These are phyloP conservation scores for Luffa acutangula DNA, from an alignment of 306 rosid genomes.

Conservation along the genomic window DNA sequence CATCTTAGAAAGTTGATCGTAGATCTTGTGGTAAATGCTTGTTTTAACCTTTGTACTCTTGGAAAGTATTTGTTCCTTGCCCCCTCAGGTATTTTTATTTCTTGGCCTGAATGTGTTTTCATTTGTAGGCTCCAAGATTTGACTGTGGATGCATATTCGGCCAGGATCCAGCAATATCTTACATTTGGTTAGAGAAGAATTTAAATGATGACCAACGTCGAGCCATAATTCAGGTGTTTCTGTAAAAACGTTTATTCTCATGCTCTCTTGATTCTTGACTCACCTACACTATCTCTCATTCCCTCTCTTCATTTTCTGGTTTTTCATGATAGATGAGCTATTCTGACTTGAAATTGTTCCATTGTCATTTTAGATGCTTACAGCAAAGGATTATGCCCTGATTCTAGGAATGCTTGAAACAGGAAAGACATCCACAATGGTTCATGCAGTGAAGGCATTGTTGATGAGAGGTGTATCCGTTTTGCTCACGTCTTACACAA, in stretches of 20 bases:
- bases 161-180: slow-evolving; percentile 90
- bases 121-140: slow-evolving; percentile 77
- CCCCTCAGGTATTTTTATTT: not conserved
- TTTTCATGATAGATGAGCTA: not conserved
- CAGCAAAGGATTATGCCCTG: slow-evolving; percentile 81
- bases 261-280: not conserved
- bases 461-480: slow-evolving; percentile 80
- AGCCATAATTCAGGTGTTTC: slow-evolving; percentile 76
- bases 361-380: slow-evolving; percentile 56
- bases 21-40: slow-evolving; percentile 55
- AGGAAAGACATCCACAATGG: slow-evolving; percentile 97
- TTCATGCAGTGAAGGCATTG: slow-evolving; percentile 93
- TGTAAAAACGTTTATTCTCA: not conserved
- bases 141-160: slow-evolving; percentile 70
- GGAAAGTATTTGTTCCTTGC: not conserved
- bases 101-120: not conserved
- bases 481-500: slow-evolving; percentile 89
- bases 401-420: slow-evolving; percentile 99
- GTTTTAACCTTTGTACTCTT: not conserved
- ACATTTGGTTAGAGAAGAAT: slow-evolving; percentile 62
- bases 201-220: slow-evolving; percentile 85
- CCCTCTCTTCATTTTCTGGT: not conserved
- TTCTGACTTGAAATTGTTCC: not conserved
- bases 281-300: not conserved
- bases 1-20: slow-evolving; percentile 79